Percentiles rank a stretch among this genome's conserved stretches.
Evolutionary conservation across 495 filamentous ascomycete species (phyloP).

Genomic region (Daldinia vernicosa): DNA sequence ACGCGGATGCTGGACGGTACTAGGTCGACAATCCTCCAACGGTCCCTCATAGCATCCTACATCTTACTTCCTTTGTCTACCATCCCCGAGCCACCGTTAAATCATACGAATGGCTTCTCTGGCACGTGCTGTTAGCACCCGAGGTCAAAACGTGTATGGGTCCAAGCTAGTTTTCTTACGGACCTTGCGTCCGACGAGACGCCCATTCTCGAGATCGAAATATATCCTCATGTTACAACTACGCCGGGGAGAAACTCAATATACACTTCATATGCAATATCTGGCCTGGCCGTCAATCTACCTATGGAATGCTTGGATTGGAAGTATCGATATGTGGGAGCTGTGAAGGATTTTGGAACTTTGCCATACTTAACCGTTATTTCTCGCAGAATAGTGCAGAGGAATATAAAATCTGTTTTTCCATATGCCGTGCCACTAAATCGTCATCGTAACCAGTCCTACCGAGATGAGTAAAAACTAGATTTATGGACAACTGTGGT

Average conservation of each 20-base stretch:
- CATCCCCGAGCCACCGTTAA: background rate
- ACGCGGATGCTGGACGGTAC: background rate
- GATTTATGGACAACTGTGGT: no score
- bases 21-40: background rate
- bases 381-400: background rate
- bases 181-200: background rate
- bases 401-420: background rate
- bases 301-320: background rate
- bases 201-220: background rate
- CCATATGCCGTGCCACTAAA: background rate
- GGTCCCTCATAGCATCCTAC: background rate
- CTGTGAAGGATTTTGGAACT: background rate
- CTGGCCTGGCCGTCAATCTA: background rate
- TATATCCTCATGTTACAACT: background rate
- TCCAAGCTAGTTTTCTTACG: background rate
- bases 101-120: background rate
- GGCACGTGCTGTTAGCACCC: background rate
- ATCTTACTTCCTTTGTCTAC: background rate
- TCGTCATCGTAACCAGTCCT: no score
- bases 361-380: background rate
- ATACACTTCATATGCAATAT: background rate
- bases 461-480: background rate
- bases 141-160: background rate
- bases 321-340: background rate
- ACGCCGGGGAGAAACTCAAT: background rate